Conservation (phyloP, 306 rosid species). For the Inga leiocalycina region DNA sequence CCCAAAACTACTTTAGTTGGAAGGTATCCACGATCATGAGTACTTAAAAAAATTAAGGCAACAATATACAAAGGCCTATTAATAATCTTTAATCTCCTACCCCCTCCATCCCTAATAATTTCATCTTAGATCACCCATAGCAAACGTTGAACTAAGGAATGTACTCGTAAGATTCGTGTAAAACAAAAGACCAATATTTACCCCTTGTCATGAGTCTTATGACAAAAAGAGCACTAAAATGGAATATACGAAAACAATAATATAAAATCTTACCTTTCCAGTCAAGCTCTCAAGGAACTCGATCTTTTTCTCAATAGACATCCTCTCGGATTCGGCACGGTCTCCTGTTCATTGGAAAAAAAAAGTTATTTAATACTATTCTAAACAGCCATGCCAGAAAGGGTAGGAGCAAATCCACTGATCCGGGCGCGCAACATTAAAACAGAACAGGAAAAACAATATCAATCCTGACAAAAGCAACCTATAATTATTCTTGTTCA, state of each 20-base stretch:
- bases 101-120: neutral
- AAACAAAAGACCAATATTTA: neutral
- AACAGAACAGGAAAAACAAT: neutral
- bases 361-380: neutral
- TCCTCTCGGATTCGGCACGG: neutral
- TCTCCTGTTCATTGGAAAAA: neutral
- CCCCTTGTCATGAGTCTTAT: neutral
- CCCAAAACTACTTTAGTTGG: neutral
- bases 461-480: neutral
- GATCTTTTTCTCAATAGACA: slow-evolving; percentile 18
- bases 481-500: neutral
- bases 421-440: slow-evolving; percentile 6
- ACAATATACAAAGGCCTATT: neutral
- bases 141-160: neutral
- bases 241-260: neutral
- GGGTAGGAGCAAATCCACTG: neutral
- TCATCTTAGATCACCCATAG: neutral
- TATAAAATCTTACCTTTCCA: slow-evolving; percentile 2
- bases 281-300: slow-evolving; percentile 24
- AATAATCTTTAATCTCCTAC: neutral
- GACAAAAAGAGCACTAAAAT: neutral
- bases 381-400: neutral
- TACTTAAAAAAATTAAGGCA: neutral
- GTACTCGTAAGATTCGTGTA: neutral
- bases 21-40: neutral